Base-by-base conservation (phyloP, 1,284 basidiomycete species). In the Fereydounia khargensis region DNA sequence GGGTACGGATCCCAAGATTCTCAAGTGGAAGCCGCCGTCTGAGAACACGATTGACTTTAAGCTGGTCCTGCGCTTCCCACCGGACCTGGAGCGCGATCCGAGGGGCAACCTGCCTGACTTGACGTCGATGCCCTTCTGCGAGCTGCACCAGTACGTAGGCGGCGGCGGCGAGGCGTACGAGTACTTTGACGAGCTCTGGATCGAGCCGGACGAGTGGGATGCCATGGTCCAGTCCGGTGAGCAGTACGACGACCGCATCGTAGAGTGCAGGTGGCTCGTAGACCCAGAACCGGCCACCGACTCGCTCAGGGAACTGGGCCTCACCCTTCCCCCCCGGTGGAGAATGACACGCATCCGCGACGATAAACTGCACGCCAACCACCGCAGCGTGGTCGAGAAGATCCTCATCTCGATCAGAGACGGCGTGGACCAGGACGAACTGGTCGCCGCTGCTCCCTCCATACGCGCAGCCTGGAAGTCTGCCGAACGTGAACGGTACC, bases 41-140 rank as follows among this genome's bases (percentile, higher is more conserved):
- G 95, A 98, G 72, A 99, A 99, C 77, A 91, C 91, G 3, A 88
- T 98, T 70, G 95, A 99, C 77, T 98, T 98, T 80, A 90, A 90
- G 74, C 85, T 98, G 11, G 82, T 92, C 41, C 81, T 99, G 16
- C 85, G 89, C 27, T 99, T 98, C 75, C 91, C 94, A 2, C 84
- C 90, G 0, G 68, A 72, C 24, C 42, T 69, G 1, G 48, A 58
- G 5, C 35, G 35, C 10, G 70, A 69, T 22, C 63, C 65, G 8
- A 3, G 76, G 78, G 22, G 21, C 75, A 59, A 61, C 16, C 47
- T 60, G 66, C 87, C 89, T 0, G 91, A 98, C 70, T 87, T 86
- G 53, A 80, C 79, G 42, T 85, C 85, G 8, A 96, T 92, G 76
- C 95, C 95, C 0, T 77, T 88, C 3, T 96, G 96, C 76, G 78